Evolutionary conservation across 2,329 filamentous ascomycete species (phyloP).

Genomic region (Xylaria sp.): DNA sequence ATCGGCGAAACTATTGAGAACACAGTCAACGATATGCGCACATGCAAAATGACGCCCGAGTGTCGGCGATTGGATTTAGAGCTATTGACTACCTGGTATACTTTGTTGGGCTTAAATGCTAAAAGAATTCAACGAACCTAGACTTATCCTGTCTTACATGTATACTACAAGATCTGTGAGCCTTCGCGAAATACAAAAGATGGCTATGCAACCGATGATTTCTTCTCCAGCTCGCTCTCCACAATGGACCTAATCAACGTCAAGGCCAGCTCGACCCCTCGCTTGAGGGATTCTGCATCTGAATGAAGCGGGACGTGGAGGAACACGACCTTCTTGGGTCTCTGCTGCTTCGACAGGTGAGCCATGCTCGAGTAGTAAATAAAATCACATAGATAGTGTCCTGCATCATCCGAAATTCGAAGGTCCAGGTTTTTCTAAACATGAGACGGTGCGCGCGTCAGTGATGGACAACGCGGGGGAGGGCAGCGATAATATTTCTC

Average conservation of each 20-base stretch:
- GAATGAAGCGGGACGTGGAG: constrained; percentile 75
- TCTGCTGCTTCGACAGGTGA: constrained; percentile 59
- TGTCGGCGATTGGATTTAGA: background rate
- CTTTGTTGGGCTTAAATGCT: background rate
- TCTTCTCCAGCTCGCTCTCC: constrained; percentile 50
- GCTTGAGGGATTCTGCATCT: constrained; percentile 58
- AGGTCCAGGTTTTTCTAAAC: constrained; percentile 53
- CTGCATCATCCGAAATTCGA: constrained; percentile 74
- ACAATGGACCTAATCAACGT: constrained; percentile 67
- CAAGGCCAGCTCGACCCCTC: constrained; percentile 62
- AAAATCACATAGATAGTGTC: constrained; percentile 80
- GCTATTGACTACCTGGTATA: background rate
- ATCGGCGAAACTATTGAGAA: background rate
- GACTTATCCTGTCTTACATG: background rate
- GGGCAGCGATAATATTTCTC: constrained; percentile 36
- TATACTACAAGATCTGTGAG: background rate
- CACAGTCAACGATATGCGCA: background rate
- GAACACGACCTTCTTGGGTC: constrained; percentile 68
- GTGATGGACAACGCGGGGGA: constrained; percentile 17
- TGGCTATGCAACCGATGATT: constrained; percentile 2
- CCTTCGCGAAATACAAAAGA: background rate
- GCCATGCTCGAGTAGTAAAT: constrained; percentile 78
- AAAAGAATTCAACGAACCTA: background rate
- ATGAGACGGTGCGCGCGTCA: constrained; percentile 13
- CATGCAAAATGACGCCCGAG: background rate